phyloP scores from a whole-genome alignment of 306 rosid species.

The Malus sieversii region DNA sequence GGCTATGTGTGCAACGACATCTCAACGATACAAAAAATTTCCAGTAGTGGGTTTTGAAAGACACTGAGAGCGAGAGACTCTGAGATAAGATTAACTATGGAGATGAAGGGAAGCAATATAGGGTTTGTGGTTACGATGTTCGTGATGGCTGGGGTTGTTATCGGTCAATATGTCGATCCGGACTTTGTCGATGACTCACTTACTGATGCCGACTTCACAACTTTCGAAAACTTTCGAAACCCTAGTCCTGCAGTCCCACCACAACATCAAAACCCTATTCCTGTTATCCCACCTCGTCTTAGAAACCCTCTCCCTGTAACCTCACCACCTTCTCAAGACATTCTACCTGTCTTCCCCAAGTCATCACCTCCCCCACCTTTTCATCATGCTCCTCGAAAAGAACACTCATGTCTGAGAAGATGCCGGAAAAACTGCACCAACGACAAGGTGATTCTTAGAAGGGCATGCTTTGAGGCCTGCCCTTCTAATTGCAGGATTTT shows the following conservation, averaged over 20 bases:
- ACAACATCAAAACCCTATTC: background rate
- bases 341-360: background rate
- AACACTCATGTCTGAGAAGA: background rate
- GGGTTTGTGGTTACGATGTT: background rate
- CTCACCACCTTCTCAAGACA: background rate
- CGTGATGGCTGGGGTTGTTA: background rate
- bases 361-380: background rate
- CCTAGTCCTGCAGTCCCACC: background rate
- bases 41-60: too few relatives aligned
- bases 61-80: too few relatives aligned
- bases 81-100: background rate
- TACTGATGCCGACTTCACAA: background rate
- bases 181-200: background rate
- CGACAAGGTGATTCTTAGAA: background rate
- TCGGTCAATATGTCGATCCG: background rate
- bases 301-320: background rate
- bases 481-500: background rate
- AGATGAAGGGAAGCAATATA: background rate
- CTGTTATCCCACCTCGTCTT: background rate
- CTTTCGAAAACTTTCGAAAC: background rate
- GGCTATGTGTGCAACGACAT: background rate
- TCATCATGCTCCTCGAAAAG: background rate
- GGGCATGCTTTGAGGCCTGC: background rate
- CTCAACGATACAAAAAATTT: background rate
- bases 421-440: background rate